Percentiles rank a stretch among this genome's conserved stretches.
phyloP scores from a whole-genome alignment of 2,329 filamentous ascomycete species.

The Colletotrichum higginsianum region DNA sequence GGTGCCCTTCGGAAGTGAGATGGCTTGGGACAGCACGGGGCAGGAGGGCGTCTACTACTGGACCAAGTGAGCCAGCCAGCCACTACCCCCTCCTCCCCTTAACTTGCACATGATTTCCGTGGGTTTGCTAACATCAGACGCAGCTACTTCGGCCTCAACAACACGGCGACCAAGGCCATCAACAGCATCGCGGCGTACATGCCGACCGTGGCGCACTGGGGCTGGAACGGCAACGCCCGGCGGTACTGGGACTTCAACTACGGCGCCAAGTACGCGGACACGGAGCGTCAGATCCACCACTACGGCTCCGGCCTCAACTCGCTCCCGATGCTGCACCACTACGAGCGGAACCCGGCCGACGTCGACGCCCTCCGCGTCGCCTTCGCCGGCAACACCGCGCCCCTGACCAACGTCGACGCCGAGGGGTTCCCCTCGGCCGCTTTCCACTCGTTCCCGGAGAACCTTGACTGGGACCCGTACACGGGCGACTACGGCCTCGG shows the following conservation, averaged over 20 bases:
- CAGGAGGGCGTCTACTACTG: constrained; percentile 75
- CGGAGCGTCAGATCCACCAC: constrained; percentile 70
- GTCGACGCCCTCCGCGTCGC: constrained; percentile 67
- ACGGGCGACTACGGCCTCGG: constrained; percentile 71
- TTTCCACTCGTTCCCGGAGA: constrained; percentile 71
- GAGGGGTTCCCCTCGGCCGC: constrained; percentile 69
- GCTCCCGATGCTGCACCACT: constrained; percentile 67
- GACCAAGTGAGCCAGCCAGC: constrained; percentile 56
- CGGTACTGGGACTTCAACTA: constrained; percentile 69
- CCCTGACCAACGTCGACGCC: constrained; percentile 68
- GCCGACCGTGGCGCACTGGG: constrained; percentile 73
- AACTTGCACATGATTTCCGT: too few relatives aligned
- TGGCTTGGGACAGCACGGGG: constrained; percentile 75
- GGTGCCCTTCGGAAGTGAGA: constrained; percentile 72
- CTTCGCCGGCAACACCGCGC: constrained; percentile 67
- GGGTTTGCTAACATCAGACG: neutral
- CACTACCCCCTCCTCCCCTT: too few relatives aligned
- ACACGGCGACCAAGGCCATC: constrained; percentile 64
- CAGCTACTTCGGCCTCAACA: constrained; percentile 64
- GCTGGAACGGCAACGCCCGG: constrained; percentile 73
- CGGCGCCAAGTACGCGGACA: constrained; percentile 58
- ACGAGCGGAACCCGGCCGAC: constrained; percentile 61
- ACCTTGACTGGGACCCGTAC: constrained; percentile 69
- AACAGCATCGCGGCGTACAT: constrained; percentile 70
- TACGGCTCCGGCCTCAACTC: constrained; percentile 73